Conservation (phyloP, 129 eudicot species). For the Helianthus tuberosus region DNA sequence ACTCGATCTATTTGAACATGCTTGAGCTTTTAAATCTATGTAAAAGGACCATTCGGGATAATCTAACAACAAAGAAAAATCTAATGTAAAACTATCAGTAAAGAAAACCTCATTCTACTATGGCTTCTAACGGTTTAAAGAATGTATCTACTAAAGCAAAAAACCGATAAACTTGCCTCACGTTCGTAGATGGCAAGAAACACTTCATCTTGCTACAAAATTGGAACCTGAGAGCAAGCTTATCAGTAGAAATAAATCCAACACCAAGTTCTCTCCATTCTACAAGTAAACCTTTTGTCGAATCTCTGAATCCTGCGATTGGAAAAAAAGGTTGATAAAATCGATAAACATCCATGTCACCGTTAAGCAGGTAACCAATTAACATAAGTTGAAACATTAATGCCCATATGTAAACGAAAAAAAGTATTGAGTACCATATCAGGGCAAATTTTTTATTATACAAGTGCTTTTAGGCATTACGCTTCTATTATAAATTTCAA, state of each 20-base stretch:
- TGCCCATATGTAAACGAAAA: background rate
- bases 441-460: background rate
- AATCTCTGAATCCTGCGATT: constrained; percentile 22
- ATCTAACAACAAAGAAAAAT: background rate
- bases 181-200: constrained; percentile 10
- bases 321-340: constrained; percentile 6
- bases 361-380: background rate
- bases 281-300: background rate
- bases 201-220: constrained; percentile 27
- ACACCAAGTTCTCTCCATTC: constrained; percentile 18
- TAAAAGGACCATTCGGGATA: constrained; percentile 6
- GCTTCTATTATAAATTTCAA: background rate
- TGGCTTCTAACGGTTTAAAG: constrained; percentile 4
- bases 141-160: constrained; percentile 25
- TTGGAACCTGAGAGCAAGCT: background rate
- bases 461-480: background rate
- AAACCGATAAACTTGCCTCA: constrained; percentile 17
- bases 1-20: constrained; percentile 19
- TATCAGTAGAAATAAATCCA: constrained; percentile 8
- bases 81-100: constrained; percentile 6
- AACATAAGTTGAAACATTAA: background rate
- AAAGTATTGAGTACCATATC: background rate
- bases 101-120: constrained; percentile 8
- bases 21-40: constrained; percentile 11
- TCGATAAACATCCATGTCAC: background rate